Percentiles rank a stretch among this genome's conserved stretches.
phyloP scores from a whole-genome alignment of 345 rosid species.

The Aquilaria sinensis region DNA sequence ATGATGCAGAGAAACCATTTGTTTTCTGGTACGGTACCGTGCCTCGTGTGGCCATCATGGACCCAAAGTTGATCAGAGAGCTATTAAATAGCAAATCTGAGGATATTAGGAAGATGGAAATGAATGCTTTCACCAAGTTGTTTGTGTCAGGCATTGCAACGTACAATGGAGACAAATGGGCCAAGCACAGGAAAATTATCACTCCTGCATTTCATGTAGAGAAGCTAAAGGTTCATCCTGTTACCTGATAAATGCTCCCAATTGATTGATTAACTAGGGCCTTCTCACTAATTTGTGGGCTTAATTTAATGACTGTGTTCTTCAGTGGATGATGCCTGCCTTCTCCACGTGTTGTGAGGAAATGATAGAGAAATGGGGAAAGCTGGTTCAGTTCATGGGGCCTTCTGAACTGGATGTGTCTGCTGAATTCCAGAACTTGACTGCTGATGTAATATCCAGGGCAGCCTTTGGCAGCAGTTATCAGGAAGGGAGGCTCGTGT shows the following conservation, averaged over 20 bases:
- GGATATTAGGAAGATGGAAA: constrained; percentile 18
- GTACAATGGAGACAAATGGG: constrained; percentile 26
- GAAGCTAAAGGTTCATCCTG: constrained; percentile 20
- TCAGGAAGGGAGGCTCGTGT: constrained; percentile 18
- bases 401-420: constrained; percentile 21
- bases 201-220: constrained; percentile 26
- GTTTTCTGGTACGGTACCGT: constrained; percentile 20
- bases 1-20: constrained; percentile 18
- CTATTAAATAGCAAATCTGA: constrained; percentile 18
- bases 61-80: constrained; percentile 25
- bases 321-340: constrained; percentile 20
- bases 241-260: no score
- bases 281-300: no score
- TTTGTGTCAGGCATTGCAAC: constrained; percentile 23
- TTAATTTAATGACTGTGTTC: not conserved
- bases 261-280: no score
- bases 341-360: constrained; percentile 17
- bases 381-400: constrained; percentile 4
- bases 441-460: constrained; percentile 24
- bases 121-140: constrained; percentile 9
- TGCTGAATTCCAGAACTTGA: constrained; percentile 19
- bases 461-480: constrained; percentile 25
- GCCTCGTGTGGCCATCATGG: constrained; percentile 23
- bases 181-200: constrained; percentile 25
- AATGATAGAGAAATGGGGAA: constrained; percentile 23